phyloP scores from a whole-genome alignment of 768 basidiomycete species.

The Cystoderma amianthinum region DNA sequence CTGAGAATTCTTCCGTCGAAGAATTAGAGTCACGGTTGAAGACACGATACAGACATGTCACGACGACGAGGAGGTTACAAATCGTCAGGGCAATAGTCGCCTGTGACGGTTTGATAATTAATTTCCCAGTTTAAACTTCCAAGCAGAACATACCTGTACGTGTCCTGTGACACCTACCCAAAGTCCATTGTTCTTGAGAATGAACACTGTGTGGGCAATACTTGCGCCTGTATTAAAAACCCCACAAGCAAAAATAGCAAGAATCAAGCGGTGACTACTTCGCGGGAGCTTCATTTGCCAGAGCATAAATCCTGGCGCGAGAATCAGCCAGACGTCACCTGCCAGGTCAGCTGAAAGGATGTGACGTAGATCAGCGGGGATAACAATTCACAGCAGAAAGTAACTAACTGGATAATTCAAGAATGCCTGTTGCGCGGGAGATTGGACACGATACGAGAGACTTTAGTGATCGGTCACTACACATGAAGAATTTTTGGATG shows the following conservation, averaged over 20 bases:
- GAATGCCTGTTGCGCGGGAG: not conserved
- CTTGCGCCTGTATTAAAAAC: conserved; percentile 11
- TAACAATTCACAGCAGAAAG: not conserved
- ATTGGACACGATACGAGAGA: conserved; percentile 1
- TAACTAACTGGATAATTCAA: conserved; percentile 4
- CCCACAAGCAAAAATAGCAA: conserved; percentile 15
- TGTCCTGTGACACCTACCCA: conserved; percentile 5
- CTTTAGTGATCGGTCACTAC: conserved; percentile 3
- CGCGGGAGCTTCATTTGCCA: conserved; percentile 11
- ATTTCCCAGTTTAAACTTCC: not conserved
- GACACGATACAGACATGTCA: conserved; percentile 14
- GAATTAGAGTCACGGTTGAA: conserved; percentile 1
- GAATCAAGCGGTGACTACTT: conserved; percentile 11
- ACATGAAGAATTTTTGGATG: conserved; percentile 10
- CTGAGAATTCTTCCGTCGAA: not conserved
- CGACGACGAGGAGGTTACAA: conserved; percentile 18
- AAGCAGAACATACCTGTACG: conserved; percentile 10
- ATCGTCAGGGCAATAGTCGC: conserved; percentile 7
- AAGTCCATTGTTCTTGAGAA: conserved; percentile 1
- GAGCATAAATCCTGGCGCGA: conserved; percentile 15
- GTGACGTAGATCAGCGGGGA: not conserved
- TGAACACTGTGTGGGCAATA: conserved; percentile 11
- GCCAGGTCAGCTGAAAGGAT: conserved; percentile 11
- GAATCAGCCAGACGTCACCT: conserved; percentile 15
- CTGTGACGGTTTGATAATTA: not conserved